Evolutionary conservation across 345 rosid genomes (phyloP), one percentile per base, ranked within the genome.

Genomic region (Gynandropsis gynandra): DNA sequence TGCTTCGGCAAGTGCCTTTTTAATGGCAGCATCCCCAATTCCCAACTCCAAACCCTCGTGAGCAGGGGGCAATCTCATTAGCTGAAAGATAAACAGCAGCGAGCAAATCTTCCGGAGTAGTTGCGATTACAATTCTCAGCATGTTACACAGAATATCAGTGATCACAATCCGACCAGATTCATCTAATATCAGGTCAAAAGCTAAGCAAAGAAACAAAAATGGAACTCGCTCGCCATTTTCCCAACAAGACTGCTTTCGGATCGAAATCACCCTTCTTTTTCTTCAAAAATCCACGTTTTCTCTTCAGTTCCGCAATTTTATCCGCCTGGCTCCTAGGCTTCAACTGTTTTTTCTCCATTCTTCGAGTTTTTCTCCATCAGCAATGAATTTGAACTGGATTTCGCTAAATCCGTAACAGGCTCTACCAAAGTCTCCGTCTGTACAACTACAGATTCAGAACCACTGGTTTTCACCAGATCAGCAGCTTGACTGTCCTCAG

Each of bases 1-100:
- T 20, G 96, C 95, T 72, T 82, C 89, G 0, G 95, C 74, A 2
- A 92, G 79, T 0, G 95, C 96, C 63, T 82, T 85, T 15, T 82
- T 78, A 58, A 92, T 77, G 15, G 77, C 72, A 1, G 84, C 77
- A 38, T 87, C n/a, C n/a, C n/a, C n/a, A n/a, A n/a, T n/a, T n/a
- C n/a, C n/a, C n/a, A n/a, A n/a, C n/a, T n/a, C n/a, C n/a, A n/a
- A n/a, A n/a, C n/a, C n/a, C n/a, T n/a, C n/a, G n/a, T n/a, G n/a
- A n/a, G n/a, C n/a, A n/a, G n/a, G n/a, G n/a, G n/a, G n/a, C n/a
- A n/a, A n/a, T n/a, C n/a, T n/a, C n/a, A n/a, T n/a, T n/a, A n/a
- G n/a, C n/a, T n/a, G n/a, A n/a, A n/a, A n/a, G n/a, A n/a, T n/a
- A n/a, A n/a, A n/a, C n/a, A n/a, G n/a, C n/a, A n/a, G n/a, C n/a